These are phyloP conservation scores for Polytrichum commune DNA, from an alignment of 225 moss, liverwort and hornwort species.

Conservation along the genomic window DNA sequence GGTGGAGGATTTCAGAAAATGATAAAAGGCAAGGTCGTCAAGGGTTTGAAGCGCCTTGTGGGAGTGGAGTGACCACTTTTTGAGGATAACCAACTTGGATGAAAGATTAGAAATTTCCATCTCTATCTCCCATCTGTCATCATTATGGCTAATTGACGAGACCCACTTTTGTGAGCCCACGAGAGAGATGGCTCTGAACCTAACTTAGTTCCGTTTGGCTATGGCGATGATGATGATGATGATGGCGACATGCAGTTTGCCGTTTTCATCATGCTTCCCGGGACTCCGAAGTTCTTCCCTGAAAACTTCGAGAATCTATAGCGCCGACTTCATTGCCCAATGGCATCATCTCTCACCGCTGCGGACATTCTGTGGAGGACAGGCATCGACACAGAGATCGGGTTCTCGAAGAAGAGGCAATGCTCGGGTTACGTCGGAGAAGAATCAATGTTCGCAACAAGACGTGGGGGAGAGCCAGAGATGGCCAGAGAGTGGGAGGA, in stretches of 20 bases:
- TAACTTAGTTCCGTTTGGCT: not conserved
- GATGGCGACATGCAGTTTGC: conserved; percentile 30
- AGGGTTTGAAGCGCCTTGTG: not conserved
- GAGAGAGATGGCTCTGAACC: not conserved
- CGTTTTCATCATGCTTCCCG: conserved; percentile 10
- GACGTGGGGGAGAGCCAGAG: conserved; percentile 17
- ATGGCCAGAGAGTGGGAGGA: conserved; percentile 25
- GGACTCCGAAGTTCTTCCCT: not conserved
- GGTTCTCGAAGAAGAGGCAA: conserved; percentile 1
- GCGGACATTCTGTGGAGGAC: conserved; percentile 5
- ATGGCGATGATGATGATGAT: conserved; percentile 19
- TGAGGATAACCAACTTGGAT: not conserved
- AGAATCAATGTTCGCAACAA: conserved; percentile 8
- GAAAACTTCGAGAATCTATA: no score
- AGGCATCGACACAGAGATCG: not conserved
- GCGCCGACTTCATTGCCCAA: not conserved
- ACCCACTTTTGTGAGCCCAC: not conserved
- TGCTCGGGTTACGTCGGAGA: conserved; percentile 1
- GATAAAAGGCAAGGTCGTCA: no score
- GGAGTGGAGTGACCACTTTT: conserved; percentile 3
- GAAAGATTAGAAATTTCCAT: conserved; percentile 2
- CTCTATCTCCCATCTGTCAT: not conserved
- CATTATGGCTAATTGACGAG: not conserved
- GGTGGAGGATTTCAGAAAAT: no score
- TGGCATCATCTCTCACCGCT: conserved; percentile 1